Base-by-base conservation (phyloP, 192 early-diverging fungal species). In the Pilobolus umbonatus region DNA sequence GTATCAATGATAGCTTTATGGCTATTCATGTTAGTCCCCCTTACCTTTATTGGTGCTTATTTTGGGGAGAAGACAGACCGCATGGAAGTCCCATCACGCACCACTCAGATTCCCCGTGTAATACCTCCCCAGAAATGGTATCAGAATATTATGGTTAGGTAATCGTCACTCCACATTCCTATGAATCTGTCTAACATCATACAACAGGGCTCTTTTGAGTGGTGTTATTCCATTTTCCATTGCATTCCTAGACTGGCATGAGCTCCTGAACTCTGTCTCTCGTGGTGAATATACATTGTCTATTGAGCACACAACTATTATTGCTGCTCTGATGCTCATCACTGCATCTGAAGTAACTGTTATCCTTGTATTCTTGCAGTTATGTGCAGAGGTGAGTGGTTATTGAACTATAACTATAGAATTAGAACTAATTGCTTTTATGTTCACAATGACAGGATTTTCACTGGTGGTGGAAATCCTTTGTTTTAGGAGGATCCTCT, bases 401-500 rank as follows among this genome's bases (percentile, higher is more conserved):
- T 45, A 4, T 10, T 47, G 45, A 19, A 47, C 45, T 24, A 30
- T 44, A 19, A 48, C 22, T 60, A 21, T 36, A 26, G 6, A 8
- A 19, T 57, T 22, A 3, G 15, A 24, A 11, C 6, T 36, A 24
- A 5, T 56, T 57, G 62, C 55, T 64, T 68, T 45, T 84, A 57
- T n/a, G n/a, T n/a, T n/a, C n/a, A n/a, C n/a, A n/a, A n/a, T n/a
- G n/a, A n/a, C n/a, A n/a, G n/a, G 75, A 93, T 57, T 92, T 90
- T 66, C 76, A 78, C 42, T 94, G 94, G 90, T 95, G 93, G 93
- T 98, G 95, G 95, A 71, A 87, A 44, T 82, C 90, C 5, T 96
- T 93, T 74, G 76, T 87, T 14, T 84, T 88, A 5, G 79, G 84
- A 7, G 91, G 46, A 34, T 32, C 49, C 5, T 25, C 67, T 32